These are phyloP conservation scores for Cryptococcus hybrid DNA, from an alignment of 1,284 basidiomycete species.

Conservation along the genomic window DNA sequence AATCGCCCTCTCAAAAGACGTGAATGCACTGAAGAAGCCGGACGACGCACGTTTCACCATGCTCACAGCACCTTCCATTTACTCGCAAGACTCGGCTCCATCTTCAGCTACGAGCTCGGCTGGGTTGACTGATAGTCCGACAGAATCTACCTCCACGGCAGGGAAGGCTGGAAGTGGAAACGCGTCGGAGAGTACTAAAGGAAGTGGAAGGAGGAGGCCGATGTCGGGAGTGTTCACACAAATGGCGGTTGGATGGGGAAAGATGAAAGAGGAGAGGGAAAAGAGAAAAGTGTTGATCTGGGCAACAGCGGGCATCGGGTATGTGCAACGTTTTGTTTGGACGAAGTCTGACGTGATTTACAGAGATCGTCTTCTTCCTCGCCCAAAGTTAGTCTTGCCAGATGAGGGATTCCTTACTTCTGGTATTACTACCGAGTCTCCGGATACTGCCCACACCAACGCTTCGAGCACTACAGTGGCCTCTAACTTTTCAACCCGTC, in stretches of 20 bases:
- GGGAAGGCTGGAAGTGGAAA: background rate
- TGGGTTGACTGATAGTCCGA: conserved; percentile 15
- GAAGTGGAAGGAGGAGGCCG: background rate
- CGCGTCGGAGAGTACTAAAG: background rate
- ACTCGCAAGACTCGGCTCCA: conserved; percentile 30
- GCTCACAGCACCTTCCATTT: conserved; percentile 22
- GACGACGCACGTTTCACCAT: conserved; percentile 16
- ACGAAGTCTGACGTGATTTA: no score
- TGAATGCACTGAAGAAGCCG: background rate
- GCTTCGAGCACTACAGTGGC: background rate
- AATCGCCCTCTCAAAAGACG: conserved; percentile 4
- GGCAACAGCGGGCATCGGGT: background rate
- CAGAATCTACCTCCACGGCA: conserved; percentile 3
- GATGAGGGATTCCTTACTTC: conserved; percentile 8
- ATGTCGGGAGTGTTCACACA: conserved; percentile 1
- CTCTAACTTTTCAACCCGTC: background rate
- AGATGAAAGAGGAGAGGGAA: conserved; percentile 11
- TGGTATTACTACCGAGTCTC: conserved; percentile 3
- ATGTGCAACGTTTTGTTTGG: background rate
- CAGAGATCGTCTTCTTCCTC: conserved; percentile 16
- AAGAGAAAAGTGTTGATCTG: background rate
- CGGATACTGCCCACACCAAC: conserved; percentile 2
- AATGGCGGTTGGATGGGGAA: conserved; percentile 20
- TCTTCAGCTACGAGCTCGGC: conserved; percentile 5
- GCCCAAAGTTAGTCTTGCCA: conserved; percentile 4